Percentiles rank a stretch among this genome's conserved stretches.
These are phyloP conservation scores for Pseudonitzschia delicatissima DNA, from an alignment of 108 stramenopile species.

Conservation along the genomic window DNA sequence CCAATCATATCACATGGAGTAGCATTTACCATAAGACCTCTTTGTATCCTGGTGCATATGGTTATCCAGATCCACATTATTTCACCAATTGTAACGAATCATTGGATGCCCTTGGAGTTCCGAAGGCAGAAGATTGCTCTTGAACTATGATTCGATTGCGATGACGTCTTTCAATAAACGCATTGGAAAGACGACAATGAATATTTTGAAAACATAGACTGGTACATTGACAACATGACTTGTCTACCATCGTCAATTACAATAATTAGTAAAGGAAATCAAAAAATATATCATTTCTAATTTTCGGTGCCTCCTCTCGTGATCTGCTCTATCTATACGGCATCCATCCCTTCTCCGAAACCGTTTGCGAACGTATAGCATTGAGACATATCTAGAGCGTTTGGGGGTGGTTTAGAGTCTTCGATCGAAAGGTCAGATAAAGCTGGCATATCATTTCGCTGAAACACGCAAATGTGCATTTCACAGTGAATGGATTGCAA, in stretches of 20 bases:
- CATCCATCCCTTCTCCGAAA: not conserved
- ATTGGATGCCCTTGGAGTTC: not conserved
- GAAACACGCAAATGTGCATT: constrained; percentile 28
- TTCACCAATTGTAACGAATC: constrained; percentile 10
- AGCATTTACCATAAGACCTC: constrained; percentile 62
- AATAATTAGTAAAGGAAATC: not conserved
- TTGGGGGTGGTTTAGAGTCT: constrained; percentile 5
- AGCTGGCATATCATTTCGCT: constrained; percentile 9
- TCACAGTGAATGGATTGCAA: constrained; percentile 58
- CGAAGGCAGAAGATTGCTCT: constrained; percentile 1
- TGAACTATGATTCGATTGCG: not conserved
- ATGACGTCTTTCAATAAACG: not conserved
- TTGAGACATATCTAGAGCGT: constrained; percentile 9
- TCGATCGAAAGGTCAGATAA: constrained; percentile 7
- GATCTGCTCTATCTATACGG: not conserved
- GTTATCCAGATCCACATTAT: constrained; percentile 51
- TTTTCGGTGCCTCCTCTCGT: no score
- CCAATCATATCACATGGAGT: constrained; percentile 41
- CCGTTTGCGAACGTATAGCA: constrained; percentile 9
- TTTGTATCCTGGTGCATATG: constrained; percentile 32
- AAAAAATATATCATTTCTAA: no score
- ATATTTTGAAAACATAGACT: no score
- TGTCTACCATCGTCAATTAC: no score
- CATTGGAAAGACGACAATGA: not conserved
- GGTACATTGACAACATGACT: no score